Evolutionary conservation across 345 rosid species (phyloP).

Genomic region (Aethionema arabicum): DNA sequence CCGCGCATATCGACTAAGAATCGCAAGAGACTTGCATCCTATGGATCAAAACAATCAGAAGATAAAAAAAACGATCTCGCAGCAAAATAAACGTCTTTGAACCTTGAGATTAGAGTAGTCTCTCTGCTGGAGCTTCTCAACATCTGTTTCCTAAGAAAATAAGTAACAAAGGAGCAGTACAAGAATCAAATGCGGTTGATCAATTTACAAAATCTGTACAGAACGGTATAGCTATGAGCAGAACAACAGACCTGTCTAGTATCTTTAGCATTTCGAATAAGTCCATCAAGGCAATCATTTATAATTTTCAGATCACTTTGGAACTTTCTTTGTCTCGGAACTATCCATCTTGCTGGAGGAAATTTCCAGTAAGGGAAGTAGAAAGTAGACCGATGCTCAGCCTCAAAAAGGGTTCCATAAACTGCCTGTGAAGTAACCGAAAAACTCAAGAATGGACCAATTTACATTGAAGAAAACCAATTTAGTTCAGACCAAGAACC

Average conservation of each 20-base stretch:
- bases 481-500: constrained; percentile 40
- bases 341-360: constrained; percentile 87
- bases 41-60: constrained; percentile 31
- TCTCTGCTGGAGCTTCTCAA: constrained; percentile 85
- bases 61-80: neutral
- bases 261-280: constrained; percentile 89
- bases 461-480: neutral
- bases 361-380: constrained; percentile 93
- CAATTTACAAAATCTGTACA: neutral
- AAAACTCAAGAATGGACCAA: constrained; percentile 5
- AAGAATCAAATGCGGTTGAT: neutral
- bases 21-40: constrained; percentile 94
- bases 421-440: constrained; percentile 63
- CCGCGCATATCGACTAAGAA: constrained; percentile 95
- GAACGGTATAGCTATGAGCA: neutral
- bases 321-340: constrained; percentile 89
- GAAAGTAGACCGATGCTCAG: constrained; percentile 96
- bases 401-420: constrained; percentile 96
- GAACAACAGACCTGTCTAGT: constrained; percentile 64
- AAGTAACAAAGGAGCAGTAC: constrained; percentile 17
- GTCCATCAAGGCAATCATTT: constrained; percentile 91
- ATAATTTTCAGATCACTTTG: constrained; percentile 78
- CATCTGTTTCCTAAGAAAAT: constrained; percentile 72
- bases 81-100: neutral
- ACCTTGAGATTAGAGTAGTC: constrained; percentile 84